Base-by-base conservation (phyloP, 2,329 filamentous ascomycete species). In the Botrytis elliptica region DNA sequence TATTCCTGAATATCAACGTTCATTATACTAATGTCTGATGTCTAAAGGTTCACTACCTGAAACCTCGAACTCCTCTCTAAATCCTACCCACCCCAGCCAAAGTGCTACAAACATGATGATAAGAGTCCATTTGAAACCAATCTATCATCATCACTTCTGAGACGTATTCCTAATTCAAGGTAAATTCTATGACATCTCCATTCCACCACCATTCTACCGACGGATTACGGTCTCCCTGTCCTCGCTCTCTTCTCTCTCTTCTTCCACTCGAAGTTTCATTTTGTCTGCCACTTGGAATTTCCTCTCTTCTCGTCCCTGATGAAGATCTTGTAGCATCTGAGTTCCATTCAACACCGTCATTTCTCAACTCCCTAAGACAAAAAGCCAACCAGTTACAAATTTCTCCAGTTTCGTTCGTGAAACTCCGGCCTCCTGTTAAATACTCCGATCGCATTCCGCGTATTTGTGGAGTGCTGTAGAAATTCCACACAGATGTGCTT, bases 351-450 rank as follows among this genome's bases (percentile, higher is more conserved):
- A 66, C n/a, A 2, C 20, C 64, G 33, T 7, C 18, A 66, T 66
- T 49, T 5, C 64, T 66, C 29, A 66, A 52, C 20, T 66, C 64
- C 14, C 44, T 49, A 18, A 66, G 25, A 38, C 64, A 66, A 49
- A 66, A 66, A 1, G 29, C 64, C 33, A 66, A 38, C 44, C 64
- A 66, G 33, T 66, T 49, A 38, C 64, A 66, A 20, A 66, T 25
- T 14, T 66, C 64, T 38, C 63, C 44, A 49, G 42, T 49, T 44
- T 22, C 29, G 33, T 52, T 20, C 5, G 20, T 22, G 9, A 66
- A 66, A 8, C 5, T 49, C 14, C 64, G 33, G 18, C 64, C 64
- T 16, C 44, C 64, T 25, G 44, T 49, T 22, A 66, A 36, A 38
- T 36, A 66, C 36, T 66, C 64, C 12, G 64, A 9, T 38, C 64